phyloP scores from a whole-genome alignment of 441 rosid species.

The Mallotus japonicus region DNA sequence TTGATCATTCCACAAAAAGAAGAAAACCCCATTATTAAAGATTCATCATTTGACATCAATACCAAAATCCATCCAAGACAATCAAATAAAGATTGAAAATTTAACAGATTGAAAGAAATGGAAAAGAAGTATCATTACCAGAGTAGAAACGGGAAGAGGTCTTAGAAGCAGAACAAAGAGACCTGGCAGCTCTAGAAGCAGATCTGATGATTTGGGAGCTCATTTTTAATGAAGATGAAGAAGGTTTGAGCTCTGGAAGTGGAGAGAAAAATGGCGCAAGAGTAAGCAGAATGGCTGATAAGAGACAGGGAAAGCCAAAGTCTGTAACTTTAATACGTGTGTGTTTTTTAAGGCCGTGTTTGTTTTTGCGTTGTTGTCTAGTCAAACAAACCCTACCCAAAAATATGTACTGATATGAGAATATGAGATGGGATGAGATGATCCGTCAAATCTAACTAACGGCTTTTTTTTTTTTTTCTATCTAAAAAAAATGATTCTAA shows the following conservation, averaged over 20 bases:
- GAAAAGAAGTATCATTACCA: slow-evolving; percentile 36
- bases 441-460: slow-evolving; percentile 16
- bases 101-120: neutral
- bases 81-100: neutral
- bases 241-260: neutral
- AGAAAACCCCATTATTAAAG: neutral
- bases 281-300: neutral
- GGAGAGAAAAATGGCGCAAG: neutral
- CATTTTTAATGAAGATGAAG: slow-evolving; percentile 34
- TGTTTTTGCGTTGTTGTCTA: neutral
- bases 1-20: too few relatives aligned
- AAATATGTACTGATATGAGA: neutral
- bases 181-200: slow-evolving; percentile 71
- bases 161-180: slow-evolving; percentile 68
- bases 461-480: neutral
- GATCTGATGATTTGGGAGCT: slow-evolving; percentile 74
- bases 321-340: neutral
- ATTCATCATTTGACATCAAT: neutral
- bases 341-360: neutral
- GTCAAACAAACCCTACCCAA: slow-evolving; percentile 33
- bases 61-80: neutral
- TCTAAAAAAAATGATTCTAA: neutral
- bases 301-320: neutral
- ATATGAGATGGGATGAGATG: neutral
- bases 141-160: slow-evolving; percentile 59